These are phyloP conservation scores for Populus trichocarpa DNA, from an alignment of 441 rosid species.

Conservation along the genomic window DNA sequence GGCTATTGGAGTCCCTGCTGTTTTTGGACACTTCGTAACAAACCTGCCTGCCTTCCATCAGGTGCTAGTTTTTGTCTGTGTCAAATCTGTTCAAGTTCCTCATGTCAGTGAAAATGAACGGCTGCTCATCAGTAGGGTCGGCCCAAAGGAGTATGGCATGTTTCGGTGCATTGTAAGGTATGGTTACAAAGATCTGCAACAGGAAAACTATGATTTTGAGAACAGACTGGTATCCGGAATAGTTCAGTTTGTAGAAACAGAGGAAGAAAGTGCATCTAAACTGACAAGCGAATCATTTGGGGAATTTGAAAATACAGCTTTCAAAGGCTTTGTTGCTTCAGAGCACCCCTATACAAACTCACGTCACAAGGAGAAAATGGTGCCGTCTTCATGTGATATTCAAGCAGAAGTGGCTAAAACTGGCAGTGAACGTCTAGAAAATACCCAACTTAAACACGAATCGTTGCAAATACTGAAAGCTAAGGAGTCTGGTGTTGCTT, in stretches of 20 bases:
- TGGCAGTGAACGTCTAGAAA: conserved; percentile 3
- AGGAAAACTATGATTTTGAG: conserved; percentile 65
- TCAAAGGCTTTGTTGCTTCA: conserved; percentile 13
- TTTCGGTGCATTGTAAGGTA: conserved; percentile 63
- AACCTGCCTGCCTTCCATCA: conserved; percentile 66
- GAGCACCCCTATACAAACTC: conserved; percentile 2
- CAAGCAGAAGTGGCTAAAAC: conserved; percentile 9
- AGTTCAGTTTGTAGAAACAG: conserved; percentile 44
- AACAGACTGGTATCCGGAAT: conserved; percentile 47
- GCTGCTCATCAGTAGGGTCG: conserved; percentile 48
- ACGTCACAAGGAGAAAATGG: conserved; percentile 1
- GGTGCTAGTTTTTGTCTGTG: conserved; percentile 61
- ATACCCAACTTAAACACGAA: conserved; percentile 32
- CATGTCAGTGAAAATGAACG: conserved; percentile 42
- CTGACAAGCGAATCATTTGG: not conserved
- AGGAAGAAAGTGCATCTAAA: conserved; percentile 17
- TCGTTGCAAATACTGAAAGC: conserved; percentile 45
- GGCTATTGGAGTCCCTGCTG: conserved; percentile 58
- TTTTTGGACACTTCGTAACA: conserved; percentile 70
- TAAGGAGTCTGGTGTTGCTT: conserved; percentile 63
- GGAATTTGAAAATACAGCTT: conserved; percentile 13
- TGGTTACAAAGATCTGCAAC: conserved; percentile 61
- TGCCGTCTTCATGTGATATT: conserved; percentile 10
- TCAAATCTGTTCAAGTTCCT: conserved; percentile 64
- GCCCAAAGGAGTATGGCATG: conserved; percentile 60